A percentile compares a stretch with the other conserved stretches of the same genome.
Evolutionary conservation across 495 filamentous ascomycete genomes (phyloP).

Genomic region (Hapsidospora chrysogenum): DNA sequence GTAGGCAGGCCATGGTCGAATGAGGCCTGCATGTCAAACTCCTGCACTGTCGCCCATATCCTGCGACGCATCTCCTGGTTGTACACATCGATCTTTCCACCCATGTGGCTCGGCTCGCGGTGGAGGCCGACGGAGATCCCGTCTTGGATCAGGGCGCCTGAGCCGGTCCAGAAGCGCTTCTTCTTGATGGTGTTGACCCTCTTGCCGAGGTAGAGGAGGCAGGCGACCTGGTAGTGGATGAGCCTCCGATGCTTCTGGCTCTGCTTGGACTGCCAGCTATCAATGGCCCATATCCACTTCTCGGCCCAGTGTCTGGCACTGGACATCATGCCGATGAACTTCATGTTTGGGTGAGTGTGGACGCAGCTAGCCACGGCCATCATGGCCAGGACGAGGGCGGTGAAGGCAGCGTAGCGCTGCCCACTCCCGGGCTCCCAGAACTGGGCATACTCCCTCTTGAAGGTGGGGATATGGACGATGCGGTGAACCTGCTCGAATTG

Average conservation of each 20-base stretch:
- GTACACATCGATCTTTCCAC: slow-evolving; percentile 23
- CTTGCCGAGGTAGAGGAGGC: slow-evolving; percentile 26
- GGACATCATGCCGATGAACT: slow-evolving; percentile 20
- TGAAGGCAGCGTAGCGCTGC: slow-evolving; percentile 23
- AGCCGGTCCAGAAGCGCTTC: slow-evolving; percentile 38
- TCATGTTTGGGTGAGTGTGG: slow-evolving; percentile 11
- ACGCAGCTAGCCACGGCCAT: slow-evolving; percentile 22
- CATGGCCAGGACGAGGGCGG: slow-evolving; percentile 25
- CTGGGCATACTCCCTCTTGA: slow-evolving; percentile 21
- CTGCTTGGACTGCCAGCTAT: slow-evolving; percentile 19
- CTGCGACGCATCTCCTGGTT: slow-evolving; percentile 47
- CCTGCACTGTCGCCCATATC: slow-evolving; percentile 47
- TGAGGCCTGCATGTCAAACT: slow-evolving; percentile 41
- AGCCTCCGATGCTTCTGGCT: slow-evolving; percentile 24
- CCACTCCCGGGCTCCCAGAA: slow-evolving; percentile 24
- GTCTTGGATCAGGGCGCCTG: slow-evolving; percentile 35
- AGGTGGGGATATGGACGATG: slow-evolving; percentile 28
- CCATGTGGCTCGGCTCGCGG: slow-evolving; percentile 25
- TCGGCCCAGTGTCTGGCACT: slow-evolving; percentile 14
- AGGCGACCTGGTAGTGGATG: slow-evolving; percentile 28
- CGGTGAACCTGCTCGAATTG: slow-evolving; percentile 29
- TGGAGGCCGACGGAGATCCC: slow-evolving; percentile 41
- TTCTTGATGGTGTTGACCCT: slow-evolving; percentile 27
- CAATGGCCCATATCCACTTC: slow-evolving; percentile 20
- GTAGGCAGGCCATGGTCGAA: slow-evolving; percentile 42